Conservation (phyloP, 2,329 filamentous ascomycete species). For the Capronia epimyces region DNA sequence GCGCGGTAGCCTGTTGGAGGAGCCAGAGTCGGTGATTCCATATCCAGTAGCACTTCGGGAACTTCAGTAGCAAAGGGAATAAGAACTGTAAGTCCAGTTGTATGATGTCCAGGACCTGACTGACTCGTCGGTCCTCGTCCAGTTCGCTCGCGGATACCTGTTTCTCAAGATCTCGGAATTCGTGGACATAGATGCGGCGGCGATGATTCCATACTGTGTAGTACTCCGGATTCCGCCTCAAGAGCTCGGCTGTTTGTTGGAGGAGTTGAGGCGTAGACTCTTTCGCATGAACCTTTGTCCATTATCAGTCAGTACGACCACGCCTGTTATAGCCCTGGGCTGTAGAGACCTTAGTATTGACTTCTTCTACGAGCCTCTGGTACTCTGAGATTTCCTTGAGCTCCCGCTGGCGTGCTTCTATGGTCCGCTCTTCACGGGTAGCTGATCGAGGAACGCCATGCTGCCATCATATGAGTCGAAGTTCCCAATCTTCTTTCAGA, state of each 20-base stretch:
- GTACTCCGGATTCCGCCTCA: conserved; percentile 45
- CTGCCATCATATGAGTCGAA: conserved; percentile 41
- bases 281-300: conserved; percentile 35
- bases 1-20: conserved; percentile 62
- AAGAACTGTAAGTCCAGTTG: conserved; percentile 73
- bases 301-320: conserved; percentile 9
- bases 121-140: conserved; percentile 30
- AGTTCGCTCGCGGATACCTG: conserved; percentile 26
- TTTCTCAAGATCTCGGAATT: conserved; percentile 25
- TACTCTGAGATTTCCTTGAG: conserved; percentile 71
- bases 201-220: conserved; percentile 51
- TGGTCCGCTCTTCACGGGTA: conserved; percentile 55
- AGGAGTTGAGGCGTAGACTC: conserved; percentile 42
- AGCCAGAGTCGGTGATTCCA: conserved; percentile 95
- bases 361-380: conserved; percentile 61
- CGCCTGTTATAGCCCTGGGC: neutral
- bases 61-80: conserved; percentile 74
- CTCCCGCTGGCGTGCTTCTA: conserved; percentile 66
- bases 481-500: neutral
- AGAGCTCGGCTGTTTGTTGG: conserved; percentile 40
- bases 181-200: conserved; percentile 51
- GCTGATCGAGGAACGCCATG: conserved; percentile 74
- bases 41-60: conserved; percentile 98
- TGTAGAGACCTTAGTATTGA: conserved; percentile 57
- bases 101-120: conserved; percentile 51